These are phyloP conservation scores for Alternaria brassicae DNA, from an alignment of 2,329 filamentous ascomycete genomes.

Conservation along the genomic window DNA sequence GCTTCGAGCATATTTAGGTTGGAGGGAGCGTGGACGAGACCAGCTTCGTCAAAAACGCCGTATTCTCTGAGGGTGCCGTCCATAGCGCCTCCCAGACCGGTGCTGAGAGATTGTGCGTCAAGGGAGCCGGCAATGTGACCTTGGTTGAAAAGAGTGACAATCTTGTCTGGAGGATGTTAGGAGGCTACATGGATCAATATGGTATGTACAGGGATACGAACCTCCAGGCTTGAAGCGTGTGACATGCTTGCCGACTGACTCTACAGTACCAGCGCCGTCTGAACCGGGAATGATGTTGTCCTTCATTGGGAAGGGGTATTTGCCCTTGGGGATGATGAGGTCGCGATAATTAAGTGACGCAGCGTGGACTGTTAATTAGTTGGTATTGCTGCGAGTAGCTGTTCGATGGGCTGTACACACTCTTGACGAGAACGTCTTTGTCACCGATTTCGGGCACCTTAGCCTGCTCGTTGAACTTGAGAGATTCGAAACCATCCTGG, in stretches of 20 bases:
- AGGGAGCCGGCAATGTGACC: conserved; percentile 61
- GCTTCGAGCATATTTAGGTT: conserved; percentile 59
- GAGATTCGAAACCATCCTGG: conserved; percentile 65
- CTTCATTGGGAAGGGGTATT: conserved; percentile 54
- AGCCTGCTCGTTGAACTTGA: conserved; percentile 62
- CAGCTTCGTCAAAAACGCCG: conserved; percentile 70
- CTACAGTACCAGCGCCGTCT: conserved; percentile 61
- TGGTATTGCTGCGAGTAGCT: conserved; percentile 1
- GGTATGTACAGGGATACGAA: conserved; percentile 7
- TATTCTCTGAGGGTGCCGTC: conserved; percentile 74
- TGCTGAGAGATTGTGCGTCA: conserved; percentile 48
- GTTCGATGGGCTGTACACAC: conserved; percentile 33
- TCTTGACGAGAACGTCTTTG: conserved; percentile 74
- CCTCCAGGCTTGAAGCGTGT: conserved; percentile 61
- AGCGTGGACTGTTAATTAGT: conserved; percentile 51
- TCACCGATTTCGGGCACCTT: conserved; percentile 69
- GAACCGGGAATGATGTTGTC: conserved; percentile 56
- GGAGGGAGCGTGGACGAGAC: conserved; percentile 69
- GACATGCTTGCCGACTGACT: conserved; percentile 63
- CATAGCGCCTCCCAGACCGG: conserved; percentile 71
- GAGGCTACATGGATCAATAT: not conserved
- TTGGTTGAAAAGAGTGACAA: conserved; percentile 70
- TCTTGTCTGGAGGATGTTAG: conserved; percentile 55
- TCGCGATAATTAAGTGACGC: conserved; percentile 60
- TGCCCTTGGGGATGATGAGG: conserved; percentile 56